Conservation (phyloP, 768 basidiomycete species). For the Leccinellum rugosiceps region DNA sequence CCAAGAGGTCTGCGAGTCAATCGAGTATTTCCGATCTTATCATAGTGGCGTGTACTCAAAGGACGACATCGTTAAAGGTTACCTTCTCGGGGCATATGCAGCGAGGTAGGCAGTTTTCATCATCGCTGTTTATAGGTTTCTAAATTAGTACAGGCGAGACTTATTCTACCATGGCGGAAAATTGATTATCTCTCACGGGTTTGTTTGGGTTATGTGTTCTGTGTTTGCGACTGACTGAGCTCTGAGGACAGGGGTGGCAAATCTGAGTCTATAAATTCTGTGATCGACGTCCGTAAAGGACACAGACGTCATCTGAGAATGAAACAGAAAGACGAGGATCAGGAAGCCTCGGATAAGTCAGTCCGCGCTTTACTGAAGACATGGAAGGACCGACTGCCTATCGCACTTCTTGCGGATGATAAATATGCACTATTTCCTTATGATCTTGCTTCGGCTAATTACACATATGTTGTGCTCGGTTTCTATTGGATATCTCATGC, state of each 20-base stretch:
- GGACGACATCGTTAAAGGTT: conserved; percentile 64
- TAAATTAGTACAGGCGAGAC: conserved; percentile 54
- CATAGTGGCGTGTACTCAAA: conserved; percentile 76
- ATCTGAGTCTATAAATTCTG: conserved; percentile 45
- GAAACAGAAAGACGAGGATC: conserved; percentile 52
- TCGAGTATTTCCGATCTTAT: conserved; percentile 64
- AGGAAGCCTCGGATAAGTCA: conserved; percentile 64
- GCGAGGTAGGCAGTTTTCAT: conserved; percentile 46
- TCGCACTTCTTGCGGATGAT: conserved; percentile 73
- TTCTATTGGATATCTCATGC: conserved; percentile 68
- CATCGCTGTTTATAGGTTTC: conserved; percentile 4
- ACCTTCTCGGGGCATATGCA: conserved; percentile 69
- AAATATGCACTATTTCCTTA: conserved; percentile 73
- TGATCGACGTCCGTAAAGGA: conserved; percentile 38
- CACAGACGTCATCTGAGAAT: conserved; percentile 29
- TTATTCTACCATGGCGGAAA: conserved; percentile 59
- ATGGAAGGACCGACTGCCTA: conserved; percentile 49
- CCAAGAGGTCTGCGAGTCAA: conserved; percentile 81
- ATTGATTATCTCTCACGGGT: conserved; percentile 86
- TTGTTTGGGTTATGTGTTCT: conserved; percentile 17
- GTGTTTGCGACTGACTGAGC: background rate
- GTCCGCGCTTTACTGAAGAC: conserved; percentile 66
- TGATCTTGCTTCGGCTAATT: conserved; percentile 48
- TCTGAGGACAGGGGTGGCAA: conserved; percentile 57
- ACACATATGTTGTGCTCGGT: conserved; percentile 50